Conservation (phyloP, 139 green algal species). For the Coccomyxa sp. region DNA sequence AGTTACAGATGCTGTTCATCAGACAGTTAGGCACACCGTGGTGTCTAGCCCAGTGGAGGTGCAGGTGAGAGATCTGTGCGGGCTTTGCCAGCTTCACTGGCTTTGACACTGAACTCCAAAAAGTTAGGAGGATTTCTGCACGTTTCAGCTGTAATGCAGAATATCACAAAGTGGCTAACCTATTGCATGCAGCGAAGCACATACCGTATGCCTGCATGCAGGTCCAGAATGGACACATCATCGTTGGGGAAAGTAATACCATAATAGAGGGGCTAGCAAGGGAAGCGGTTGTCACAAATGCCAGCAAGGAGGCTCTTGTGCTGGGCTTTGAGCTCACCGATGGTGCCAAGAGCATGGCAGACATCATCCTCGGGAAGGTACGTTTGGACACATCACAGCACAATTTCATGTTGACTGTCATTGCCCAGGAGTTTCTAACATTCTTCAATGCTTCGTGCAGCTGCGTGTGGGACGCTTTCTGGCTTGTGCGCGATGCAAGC, state of each 20-base stretch:
- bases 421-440: neutral
- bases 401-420: neutral
- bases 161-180: neutral
- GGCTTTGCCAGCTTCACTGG: neutral
- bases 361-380: slow-evolving; percentile 38
- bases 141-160: neutral
- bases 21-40: neutral
- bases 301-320: slow-evolving; percentile 16
- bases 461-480: slow-evolving; percentile 19
- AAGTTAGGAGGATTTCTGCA: neutral
- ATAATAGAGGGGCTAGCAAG: neutral
- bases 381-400: neutral
- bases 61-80: neutral
- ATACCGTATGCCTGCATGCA: neutral
- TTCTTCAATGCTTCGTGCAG: neutral
- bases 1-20: neutral
- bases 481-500: slow-evolving; percentile 38
- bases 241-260: neutral
- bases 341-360: slow-evolving; percentile 24
- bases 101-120: neutral
- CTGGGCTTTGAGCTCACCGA: slow-evolving; percentile 29
- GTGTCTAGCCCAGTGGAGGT: neutral
- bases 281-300: neutral
- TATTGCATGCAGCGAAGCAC: neutral
- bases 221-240: neutral